These are phyloP conservation scores for Cutaneotrichosporon cutaneum DNA, from an alignment of 1,284 basidiomycete genomes.

Conservation along the genomic window DNA sequence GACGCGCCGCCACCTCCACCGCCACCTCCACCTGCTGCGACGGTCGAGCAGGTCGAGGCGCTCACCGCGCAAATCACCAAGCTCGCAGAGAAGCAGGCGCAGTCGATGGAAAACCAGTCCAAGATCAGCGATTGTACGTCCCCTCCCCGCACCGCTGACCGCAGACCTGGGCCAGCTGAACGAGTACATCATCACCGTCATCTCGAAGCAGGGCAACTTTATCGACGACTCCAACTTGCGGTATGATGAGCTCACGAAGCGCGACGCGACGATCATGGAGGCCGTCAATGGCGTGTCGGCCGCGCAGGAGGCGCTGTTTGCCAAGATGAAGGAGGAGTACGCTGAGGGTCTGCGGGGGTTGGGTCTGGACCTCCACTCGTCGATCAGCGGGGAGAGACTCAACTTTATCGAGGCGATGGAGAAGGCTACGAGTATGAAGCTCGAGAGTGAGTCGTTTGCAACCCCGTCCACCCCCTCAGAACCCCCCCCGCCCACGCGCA, in stretches of 20 bases:
- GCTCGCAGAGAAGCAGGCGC: slow-evolving; percentile 19
- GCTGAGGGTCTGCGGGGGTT: slow-evolving; percentile 65
- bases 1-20: background rate
- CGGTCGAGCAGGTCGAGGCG: slow-evolving; percentile 37
- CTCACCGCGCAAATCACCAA: slow-evolving; percentile 40
- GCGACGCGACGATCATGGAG: slow-evolving; percentile 55
- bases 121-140: background rate
- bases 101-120: slow-evolving; percentile 31
- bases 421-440: slow-evolving; percentile 79
- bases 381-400: slow-evolving; percentile 77
- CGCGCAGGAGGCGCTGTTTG: slow-evolving; percentile 57
- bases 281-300: slow-evolving; percentile 50
- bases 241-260: background rate
- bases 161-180: background rate
- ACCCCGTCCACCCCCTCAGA: too few relatives aligned
- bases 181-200: background rate
- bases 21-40: background rate
- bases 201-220: background rate
- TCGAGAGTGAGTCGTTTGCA: slow-evolving; percentile 61
- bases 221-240: background rate
- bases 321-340: slow-evolving; percentile 67
- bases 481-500: background rate
- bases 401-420: slow-evolving; percentile 88
- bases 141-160: background rate
- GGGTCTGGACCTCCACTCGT: slow-evolving; percentile 71